Evolutionary conservation across 2,329 filamentous ascomycete genomes (phyloP).

Genomic region (Penicillium frequentans): DNA sequence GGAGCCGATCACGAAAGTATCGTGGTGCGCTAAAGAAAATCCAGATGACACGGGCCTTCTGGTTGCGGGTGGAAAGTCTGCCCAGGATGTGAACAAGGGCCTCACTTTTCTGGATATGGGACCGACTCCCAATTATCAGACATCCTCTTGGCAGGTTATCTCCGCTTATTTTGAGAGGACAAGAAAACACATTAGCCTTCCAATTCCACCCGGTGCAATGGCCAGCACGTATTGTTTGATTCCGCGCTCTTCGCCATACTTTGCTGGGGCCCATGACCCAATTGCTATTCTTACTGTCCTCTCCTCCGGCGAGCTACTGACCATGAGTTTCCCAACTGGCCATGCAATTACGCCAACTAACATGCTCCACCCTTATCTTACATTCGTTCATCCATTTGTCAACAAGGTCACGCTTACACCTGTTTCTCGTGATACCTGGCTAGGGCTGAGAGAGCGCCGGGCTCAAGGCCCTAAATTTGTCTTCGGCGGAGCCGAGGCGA

Average conservation of each 20-base stretch:
- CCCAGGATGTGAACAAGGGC: slow-evolving; percentile 68
- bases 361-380: slow-evolving; percentile 82
- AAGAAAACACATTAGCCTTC: slow-evolving; percentile 69
- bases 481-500: slow-evolving; percentile 73
- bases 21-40: slow-evolving; percentile 93
- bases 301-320: slow-evolving; percentile 83
- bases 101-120: slow-evolving; percentile 90
- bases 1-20: slow-evolving; percentile 74
- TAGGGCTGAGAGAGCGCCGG: slow-evolving; percentile 84
- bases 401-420: slow-evolving; percentile 69
- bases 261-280: slow-evolving; percentile 83
- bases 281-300: slow-evolving; percentile 79
- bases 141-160: slow-evolving; percentile 83
- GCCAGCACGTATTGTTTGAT: slow-evolving; percentile 80
- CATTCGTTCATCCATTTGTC: slow-evolving; percentile 88
- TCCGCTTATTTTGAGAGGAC: slow-evolving; percentile 74
- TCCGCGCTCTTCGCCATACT: slow-evolving; percentile 80
- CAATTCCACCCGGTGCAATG: slow-evolving; percentile 74
- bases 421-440: slow-evolving; percentile 78
- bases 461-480: slow-evolving; percentile 75
- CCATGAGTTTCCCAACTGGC: slow-evolving; percentile 88
- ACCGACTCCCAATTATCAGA: slow-evolving; percentile 83
- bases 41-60: slow-evolving; percentile 89
- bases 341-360: slow-evolving; percentile 90
- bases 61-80: slow-evolving; percentile 75